These are phyloP conservation scores for Heracleum sosnowskyi DNA, from an alignment of 129 eudicot species.

Conservation along the genomic window DNA sequence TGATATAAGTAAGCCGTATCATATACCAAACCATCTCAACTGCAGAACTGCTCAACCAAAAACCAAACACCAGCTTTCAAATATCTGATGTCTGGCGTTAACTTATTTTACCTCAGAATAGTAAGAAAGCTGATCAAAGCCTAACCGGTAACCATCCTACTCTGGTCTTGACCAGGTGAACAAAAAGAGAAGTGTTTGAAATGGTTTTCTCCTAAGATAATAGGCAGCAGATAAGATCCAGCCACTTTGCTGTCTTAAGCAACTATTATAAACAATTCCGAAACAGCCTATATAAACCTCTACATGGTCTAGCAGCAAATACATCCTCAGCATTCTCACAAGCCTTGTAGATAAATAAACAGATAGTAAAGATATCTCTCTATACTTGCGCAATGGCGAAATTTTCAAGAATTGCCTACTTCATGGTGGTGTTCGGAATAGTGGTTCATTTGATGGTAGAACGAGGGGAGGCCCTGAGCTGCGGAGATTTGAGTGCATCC, in stretches of 20 bases:
- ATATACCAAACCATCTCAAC: neutral
- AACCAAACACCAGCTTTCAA: neutral
- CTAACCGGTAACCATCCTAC: conserved; percentile 2
- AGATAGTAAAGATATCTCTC: neutral
- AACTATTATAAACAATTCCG: neutral
- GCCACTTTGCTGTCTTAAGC: neutral
- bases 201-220: neutral
- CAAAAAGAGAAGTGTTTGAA: neutral
- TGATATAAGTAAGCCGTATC: too few relatives aligned
- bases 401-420: neutral
- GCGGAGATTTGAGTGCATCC: conserved; percentile 1
- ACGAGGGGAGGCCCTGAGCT: neutral
- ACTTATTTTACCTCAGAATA: neutral
- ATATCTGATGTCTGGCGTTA: neutral
- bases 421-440: neutral
- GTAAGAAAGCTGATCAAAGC: neutral
- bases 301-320: neutral
- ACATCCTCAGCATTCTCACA: neutral
- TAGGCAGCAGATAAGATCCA: neutral
- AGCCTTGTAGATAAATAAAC: neutral
- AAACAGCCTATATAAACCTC: neutral
- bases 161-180: neutral
- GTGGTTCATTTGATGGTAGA: conserved; percentile 1
- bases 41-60: conserved; percentile 3
- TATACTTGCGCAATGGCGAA: neutral